These are phyloP conservation scores for Aspergillus sclerotiicarbonarius DNA, from an alignment of 495 filamentous ascomycete species.

Conservation along the genomic window DNA sequence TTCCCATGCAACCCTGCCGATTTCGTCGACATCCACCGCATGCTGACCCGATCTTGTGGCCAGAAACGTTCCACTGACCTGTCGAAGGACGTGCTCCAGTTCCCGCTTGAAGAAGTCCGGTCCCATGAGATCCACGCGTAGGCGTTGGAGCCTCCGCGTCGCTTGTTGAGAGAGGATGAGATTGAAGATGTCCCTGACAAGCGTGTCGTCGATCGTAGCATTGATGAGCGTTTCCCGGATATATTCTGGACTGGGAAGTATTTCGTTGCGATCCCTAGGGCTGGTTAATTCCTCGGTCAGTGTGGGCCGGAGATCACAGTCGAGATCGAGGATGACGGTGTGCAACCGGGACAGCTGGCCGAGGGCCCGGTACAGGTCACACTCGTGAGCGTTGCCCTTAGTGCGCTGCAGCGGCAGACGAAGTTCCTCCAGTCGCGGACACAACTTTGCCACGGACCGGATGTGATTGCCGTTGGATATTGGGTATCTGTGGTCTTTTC, in stretches of 20 bases:
- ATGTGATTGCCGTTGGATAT: not conserved
- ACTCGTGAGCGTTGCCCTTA: not conserved
- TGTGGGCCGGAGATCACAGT: not conserved
- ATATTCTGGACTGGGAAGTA: not conserved
- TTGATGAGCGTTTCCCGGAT: not conserved
- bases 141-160: not conserved
- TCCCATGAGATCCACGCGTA: not conserved
- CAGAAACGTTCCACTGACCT: slow-evolving; percentile 1
- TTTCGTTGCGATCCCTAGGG: not conserved
- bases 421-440: not conserved
- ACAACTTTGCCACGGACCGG: not conserved
- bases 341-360: not conserved
- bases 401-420: not conserved
- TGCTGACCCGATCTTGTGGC: not conserved
- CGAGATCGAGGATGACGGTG: not conserved
- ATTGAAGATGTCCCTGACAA: slow-evolving; percentile 27
- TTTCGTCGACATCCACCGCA: not conserved
- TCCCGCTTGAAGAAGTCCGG: not conserved
- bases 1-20: not conserved
- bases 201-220: slow-evolving; percentile 5
- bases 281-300: no score
- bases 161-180: not conserved
- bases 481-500: not conserved
- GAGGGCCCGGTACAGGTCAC: not conserved
- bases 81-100: not conserved